These are phyloP conservation scores for Mollisiaceae sp. DNA, from an alignment of 2,329 filamentous ascomycete species.

Conservation along the genomic window DNA sequence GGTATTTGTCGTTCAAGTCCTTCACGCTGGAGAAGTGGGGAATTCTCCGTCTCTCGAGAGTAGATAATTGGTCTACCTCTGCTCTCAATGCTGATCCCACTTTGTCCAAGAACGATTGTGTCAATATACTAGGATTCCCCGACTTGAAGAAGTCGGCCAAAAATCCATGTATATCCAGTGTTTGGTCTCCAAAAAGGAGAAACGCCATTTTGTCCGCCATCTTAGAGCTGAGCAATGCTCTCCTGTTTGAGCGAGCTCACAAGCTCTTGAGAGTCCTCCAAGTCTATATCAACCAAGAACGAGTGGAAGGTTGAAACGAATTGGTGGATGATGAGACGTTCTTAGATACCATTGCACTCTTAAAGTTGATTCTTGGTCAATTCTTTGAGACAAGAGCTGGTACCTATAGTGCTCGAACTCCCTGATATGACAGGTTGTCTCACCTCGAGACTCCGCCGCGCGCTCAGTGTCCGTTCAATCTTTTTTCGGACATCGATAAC, in stretches of 20 bases:
- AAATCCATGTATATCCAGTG: constrained; percentile 68
- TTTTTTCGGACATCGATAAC: constrained; percentile 7
- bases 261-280: constrained; percentile 3
- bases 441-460: constrained; percentile 9
- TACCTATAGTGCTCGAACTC: constrained; percentile 12
- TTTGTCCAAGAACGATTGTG: constrained; percentile 66
- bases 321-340: constrained; percentile 1
- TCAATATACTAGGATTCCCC: constrained; percentile 54
- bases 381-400: constrained; percentile 10
- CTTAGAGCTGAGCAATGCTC: constrained; percentile 8
- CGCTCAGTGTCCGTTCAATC: constrained; percentile 10
- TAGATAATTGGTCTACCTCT: constrained; percentile 63
- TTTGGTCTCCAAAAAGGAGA: constrained; percentile 75
- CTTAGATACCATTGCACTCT: constrained; percentile 9
- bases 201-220: constrained; percentile 50
- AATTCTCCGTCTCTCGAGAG: constrained; percentile 60
- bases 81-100: constrained; percentile 61
- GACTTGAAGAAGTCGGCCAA: constrained; percentile 59
- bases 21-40: constrained; percentile 66
- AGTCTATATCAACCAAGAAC: constrained; percentile 8
- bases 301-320: constrained; percentile 8
- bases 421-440: constrained; percentile 10
- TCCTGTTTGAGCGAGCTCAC: not conserved
- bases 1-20: constrained; percentile 69
- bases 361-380: constrained; percentile 1